phyloP scores from a whole-genome alignment of 805 yeast genomes.

The Komagataella populi region DNA sequence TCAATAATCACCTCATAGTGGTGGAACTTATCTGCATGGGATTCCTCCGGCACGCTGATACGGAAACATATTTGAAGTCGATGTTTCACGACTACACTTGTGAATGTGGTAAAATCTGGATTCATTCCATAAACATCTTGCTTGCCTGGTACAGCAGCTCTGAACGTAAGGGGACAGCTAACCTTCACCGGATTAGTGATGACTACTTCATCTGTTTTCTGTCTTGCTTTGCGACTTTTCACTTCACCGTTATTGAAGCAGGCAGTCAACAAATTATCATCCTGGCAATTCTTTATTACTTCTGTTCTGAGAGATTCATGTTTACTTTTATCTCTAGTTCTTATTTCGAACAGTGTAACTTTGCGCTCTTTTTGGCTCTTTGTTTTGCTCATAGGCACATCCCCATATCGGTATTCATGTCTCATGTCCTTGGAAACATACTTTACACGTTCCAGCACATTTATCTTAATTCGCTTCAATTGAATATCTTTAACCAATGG shows the following conservation, averaged over 20 bases:
- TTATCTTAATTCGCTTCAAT: constrained; percentile 50
- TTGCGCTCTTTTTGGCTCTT: constrained; percentile 28
- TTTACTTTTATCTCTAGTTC: constrained; percentile 33
- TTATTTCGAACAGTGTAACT: constrained; percentile 48
- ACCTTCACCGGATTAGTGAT: constrained; percentile 23
- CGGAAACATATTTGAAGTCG: constrained; percentile 59
- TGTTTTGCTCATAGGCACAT: constrained; percentile 16
- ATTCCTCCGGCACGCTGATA: constrained; percentile 43
- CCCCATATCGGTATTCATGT: constrained; percentile 39
- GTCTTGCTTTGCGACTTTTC: not conserved
- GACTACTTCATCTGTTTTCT: constrained; percentile 11
- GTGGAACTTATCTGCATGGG: constrained; percentile 33
- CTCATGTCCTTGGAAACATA: constrained; percentile 43
- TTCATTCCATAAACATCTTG: constrained; percentile 24
- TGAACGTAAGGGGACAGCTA: constrained; percentile 19
- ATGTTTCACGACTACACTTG: constrained; percentile 51
- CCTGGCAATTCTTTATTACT: constrained; percentile 35
- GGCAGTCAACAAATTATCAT: constrained; percentile 48
- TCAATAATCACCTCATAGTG: constrained; percentile 75
- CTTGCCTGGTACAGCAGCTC: constrained; percentile 8
- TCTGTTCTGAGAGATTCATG: constrained; percentile 39
- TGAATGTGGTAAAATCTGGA: constrained; percentile 48
- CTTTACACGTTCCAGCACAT: constrained; percentile 52
- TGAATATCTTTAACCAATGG: constrained; percentile 52
- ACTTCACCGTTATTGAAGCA: constrained; percentile 26